Evolutionary conservation across 805 yeast species (phyloP).

Genomic region (Starmerella stigmatis): DNA sequence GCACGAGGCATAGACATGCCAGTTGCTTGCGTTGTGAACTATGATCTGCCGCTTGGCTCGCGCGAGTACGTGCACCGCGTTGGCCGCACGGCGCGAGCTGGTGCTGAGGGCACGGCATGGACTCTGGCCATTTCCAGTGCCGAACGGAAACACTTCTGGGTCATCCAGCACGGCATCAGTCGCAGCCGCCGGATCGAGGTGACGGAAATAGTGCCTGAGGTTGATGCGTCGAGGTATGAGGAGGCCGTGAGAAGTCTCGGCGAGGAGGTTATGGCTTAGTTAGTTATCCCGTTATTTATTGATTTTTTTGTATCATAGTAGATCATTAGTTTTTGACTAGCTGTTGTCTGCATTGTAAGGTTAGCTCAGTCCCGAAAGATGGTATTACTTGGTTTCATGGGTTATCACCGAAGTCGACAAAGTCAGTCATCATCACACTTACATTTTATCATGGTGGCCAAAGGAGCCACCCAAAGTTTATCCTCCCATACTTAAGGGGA

Average conservation of each 20-base stretch:
- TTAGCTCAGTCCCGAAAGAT: conserved; percentile 30
- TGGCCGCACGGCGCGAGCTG: conserved; percentile 96
- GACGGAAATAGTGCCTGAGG: conserved; percentile 28
- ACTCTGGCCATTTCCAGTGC: conserved; percentile 67
- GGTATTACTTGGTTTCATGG: conserved; percentile 28
- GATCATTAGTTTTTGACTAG: neutral
- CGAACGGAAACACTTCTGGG: conserved; percentile 46
- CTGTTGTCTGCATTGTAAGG: conserved; percentile 1
- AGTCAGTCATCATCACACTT: conserved; percentile 27
- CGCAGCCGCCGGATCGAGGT: conserved; percentile 28
- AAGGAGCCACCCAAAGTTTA: too few relatives aligned
- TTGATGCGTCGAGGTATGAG: conserved; percentile 37
- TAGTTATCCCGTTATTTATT: neutral
- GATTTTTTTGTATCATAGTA: neutral
- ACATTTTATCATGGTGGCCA: too few relatives aligned
- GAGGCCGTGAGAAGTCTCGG: conserved; percentile 38
- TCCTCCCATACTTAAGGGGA: too few relatives aligned
- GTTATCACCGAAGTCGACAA: conserved; percentile 25
- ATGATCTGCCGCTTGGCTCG: conserved; percentile 78
- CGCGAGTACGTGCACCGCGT: conserved; percentile 92
- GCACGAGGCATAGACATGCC: conserved; percentile 90
- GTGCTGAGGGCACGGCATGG: conserved; percentile 62
- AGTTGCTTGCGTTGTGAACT: conserved; percentile 69
- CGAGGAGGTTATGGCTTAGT: conserved; percentile 26
- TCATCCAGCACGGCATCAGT: conserved; percentile 27